These are phyloP conservation scores for Pythium guiyangense DNA, from an alignment of 352 stramenopile genomes.

Conservation along the genomic window DNA sequence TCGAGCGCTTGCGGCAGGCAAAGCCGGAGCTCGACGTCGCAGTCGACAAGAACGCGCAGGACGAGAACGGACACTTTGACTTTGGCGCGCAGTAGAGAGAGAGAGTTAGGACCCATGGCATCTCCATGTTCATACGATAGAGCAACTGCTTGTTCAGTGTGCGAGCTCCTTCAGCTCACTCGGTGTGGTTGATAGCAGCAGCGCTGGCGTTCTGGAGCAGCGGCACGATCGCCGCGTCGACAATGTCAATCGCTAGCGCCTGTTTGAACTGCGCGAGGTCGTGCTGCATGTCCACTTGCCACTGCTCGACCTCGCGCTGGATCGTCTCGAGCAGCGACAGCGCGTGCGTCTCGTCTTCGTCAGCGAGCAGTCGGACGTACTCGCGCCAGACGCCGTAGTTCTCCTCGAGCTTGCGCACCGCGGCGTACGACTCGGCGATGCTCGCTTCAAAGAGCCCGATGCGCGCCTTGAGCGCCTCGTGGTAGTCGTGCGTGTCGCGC, in stretches of 20 bases:
- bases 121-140: not conserved
- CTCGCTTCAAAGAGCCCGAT: slow-evolving; percentile 58
- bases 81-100: slow-evolving; percentile 22
- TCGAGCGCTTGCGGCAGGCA: slow-evolving; percentile 49
- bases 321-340: slow-evolving; percentile 57
- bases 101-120: not conserved
- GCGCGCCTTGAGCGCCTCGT: slow-evolving; percentile 45
- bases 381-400: slow-evolving; percentile 73
- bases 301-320: slow-evolving; percentile 64
- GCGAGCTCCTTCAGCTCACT: not conserved
- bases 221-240: slow-evolving; percentile 40
- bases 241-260: slow-evolving; percentile 44
- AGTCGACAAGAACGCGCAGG: slow-evolving; percentile 74
- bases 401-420: slow-evolving; percentile 58
- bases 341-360: slow-evolving; percentile 66
- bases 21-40: slow-evolving; percentile 69
- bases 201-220: slow-evolving; percentile 20
- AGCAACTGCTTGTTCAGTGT: not conserved
- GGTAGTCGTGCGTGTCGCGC: slow-evolving; percentile 58
- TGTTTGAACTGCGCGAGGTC: slow-evolving; percentile 60
- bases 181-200: not conserved
- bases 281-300: slow-evolving; percentile 70
- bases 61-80: slow-evolving; percentile 56
- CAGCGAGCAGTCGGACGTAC: slow-evolving; percentile 57
- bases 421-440: slow-evolving; percentile 63